phyloP scores from a whole-genome alignment of 179 eudicot species.

The Dionaea muscipula region DNA sequence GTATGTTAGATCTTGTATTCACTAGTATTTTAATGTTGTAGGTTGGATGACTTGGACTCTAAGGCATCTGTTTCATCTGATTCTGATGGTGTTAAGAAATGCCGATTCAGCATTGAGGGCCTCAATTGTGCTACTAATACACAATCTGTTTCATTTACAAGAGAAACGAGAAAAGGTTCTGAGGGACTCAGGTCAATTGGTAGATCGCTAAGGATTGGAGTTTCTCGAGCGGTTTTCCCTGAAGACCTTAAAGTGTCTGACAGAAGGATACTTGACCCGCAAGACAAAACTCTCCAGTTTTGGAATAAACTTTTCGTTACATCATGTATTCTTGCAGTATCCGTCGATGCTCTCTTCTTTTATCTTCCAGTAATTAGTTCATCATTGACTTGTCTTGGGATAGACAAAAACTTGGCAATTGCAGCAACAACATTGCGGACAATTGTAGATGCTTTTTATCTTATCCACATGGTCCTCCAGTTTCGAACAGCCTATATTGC shows the following conservation, averaged over 20 bases:
- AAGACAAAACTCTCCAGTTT: conserved; percentile 72
- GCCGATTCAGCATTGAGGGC: conserved; percentile 36
- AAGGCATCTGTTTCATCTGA: conserved; percentile 53
- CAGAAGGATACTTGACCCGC: conserved; percentile 93
- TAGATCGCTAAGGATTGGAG: conserved; percentile 78
- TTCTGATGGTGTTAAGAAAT: conserved; percentile 43
- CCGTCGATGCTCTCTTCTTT: conserved; percentile 85
- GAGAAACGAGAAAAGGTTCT: conserved; percentile 68
- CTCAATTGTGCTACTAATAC: conserved; percentile 26
- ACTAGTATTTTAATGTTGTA: conserved; percentile 13
- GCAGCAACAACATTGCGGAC: conserved; percentile 78
- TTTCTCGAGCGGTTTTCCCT: conserved; percentile 78
- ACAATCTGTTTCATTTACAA: conserved; percentile 60
- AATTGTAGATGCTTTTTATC: conserved; percentile 69
- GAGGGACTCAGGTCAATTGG: conserved; percentile 87
- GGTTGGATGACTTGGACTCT: conserved; percentile 89
- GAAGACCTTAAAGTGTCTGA: conserved; percentile 90
- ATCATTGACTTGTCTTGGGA: conserved; percentile 42
- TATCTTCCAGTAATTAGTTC: conserved; percentile 67
- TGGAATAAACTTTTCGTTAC: conserved; percentile 80
- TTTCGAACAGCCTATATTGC: conserved; percentile 97
- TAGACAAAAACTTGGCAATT: conserved; percentile 61
- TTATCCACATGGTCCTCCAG: conserved; percentile 80
- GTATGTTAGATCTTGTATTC: not conserved
- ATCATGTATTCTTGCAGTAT: conserved; percentile 79